Evolutionary conservation across 768 basidiomycete genomes (phyloP).

Genomic region (Kwoniella pini): DNA sequence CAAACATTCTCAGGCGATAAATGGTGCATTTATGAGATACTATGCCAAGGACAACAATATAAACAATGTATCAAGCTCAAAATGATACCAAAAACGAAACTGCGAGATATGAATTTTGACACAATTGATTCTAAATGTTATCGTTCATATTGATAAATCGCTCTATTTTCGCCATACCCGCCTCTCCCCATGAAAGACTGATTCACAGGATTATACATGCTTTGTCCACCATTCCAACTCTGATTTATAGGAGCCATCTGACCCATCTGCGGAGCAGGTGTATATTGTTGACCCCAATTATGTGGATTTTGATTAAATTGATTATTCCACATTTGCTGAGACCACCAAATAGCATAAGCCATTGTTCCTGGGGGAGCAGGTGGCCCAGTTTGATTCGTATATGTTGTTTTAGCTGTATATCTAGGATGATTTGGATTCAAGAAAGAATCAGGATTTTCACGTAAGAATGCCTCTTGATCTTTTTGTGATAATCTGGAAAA

Average conservation of each 20-base stretch:
- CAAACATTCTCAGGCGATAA: no score
- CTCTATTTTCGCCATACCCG: not conserved
- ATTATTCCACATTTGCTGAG: constrained; percentile 24
- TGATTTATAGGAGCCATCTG: not conserved
- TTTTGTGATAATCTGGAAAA: constrained; percentile 43
- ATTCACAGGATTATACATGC: not conserved
- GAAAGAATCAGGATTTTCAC: constrained; percentile 41
- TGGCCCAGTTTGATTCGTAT: not conserved
- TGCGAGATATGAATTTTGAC: no score
- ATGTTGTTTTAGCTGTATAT: not conserved
- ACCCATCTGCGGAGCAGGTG: constrained; percentile 9
- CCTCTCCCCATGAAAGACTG: not conserved
- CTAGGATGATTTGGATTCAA: constrained; percentile 32
- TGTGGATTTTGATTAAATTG: not conserved
- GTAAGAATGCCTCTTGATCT: constrained; percentile 42
- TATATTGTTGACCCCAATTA: constrained; percentile 2
- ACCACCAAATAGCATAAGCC: constrained; percentile 32
- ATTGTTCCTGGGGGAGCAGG: constrained; percentile 25
- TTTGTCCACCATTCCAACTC: not conserved
- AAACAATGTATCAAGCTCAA: no score
- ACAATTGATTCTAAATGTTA: not conserved
- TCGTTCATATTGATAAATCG: constrained; percentile 5
- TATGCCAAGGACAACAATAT: no score
- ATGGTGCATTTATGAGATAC: no score
- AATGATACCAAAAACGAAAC: no score